Percentiles rank a stretch among this genome's conserved stretches.
Conservation (phyloP, 257 asterid genomes). For the Osmanthus fragrans region DNA sequence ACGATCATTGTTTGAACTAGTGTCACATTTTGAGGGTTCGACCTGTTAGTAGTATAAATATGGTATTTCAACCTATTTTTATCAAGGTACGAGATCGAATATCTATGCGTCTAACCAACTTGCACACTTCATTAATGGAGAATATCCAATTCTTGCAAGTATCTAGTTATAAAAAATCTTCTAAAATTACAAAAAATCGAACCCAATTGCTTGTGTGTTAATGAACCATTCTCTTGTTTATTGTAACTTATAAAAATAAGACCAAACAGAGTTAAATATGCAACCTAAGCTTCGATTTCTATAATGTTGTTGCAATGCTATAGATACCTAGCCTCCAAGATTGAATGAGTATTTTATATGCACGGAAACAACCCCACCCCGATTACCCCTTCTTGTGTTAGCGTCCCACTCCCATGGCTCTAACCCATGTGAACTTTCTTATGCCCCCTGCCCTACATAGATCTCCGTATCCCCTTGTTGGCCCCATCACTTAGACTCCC, state of each 20-base stretch:
- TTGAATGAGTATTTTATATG: neutral
- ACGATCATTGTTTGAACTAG: too few species aligned
- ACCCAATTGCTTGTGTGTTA: neutral
- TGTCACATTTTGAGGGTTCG: too few species aligned
- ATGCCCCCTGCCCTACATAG: constrained; percentile 36
- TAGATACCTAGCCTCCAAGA: neutral
- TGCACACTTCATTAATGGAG: too few species aligned
- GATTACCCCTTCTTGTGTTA: neutral
- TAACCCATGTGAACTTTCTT: constrained; percentile 43
- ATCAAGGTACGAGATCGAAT: too few species aligned
- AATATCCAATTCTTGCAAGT: too few species aligned
- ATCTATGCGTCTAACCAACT: too few species aligned
- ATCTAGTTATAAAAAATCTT: too few species aligned
- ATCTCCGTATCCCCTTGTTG: constrained; percentile 44
- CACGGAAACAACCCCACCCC: neutral
- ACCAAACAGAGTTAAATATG: neutral
- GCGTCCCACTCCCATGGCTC: neutral
- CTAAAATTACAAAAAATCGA: too few species aligned
- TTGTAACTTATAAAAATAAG: neutral
- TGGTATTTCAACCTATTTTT: too few species aligned
- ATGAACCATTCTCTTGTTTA: too few species aligned
- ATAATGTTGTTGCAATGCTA: neutral
- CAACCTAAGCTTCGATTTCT: neutral
- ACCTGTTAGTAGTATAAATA: too few species aligned
- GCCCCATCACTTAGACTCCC: constrained; percentile 4